These are phyloP conservation scores for Heterobasidion occidentale DNA, from an alignment of 1,284 basidiomycete genomes.

Conservation along the genomic window DNA sequence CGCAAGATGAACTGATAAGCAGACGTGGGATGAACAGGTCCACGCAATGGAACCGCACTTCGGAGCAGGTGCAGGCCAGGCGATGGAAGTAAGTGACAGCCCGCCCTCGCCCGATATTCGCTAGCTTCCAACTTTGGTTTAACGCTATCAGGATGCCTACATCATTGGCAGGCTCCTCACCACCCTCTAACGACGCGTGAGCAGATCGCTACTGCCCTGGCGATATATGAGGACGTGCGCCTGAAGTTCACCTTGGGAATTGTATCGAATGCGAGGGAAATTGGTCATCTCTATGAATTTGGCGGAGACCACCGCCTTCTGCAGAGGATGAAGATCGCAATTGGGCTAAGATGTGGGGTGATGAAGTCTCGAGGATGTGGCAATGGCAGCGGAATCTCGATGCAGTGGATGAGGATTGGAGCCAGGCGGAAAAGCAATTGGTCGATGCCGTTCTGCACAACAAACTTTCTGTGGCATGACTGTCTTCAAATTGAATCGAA, in stretches of 20 bases:
- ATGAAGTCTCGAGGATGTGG: neutral
- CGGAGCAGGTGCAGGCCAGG: conserved; percentile 46
- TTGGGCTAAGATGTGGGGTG: neutral
- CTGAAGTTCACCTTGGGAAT: conserved; percentile 16
- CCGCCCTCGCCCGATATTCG: neutral
- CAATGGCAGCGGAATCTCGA: neutral
- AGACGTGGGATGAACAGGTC: conserved; percentile 24
- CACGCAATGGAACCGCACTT: conserved; percentile 44
- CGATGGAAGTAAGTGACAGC: conserved; percentile 36
- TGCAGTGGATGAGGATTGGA: neutral
- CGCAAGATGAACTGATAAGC: neutral
- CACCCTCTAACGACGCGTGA: conserved; percentile 15
- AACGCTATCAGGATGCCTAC: conserved; percentile 22
- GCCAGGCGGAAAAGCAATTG: neutral
- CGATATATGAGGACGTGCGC: conserved; percentile 23
- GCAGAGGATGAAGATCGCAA: neutral
- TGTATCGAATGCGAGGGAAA: conserved; percentile 7
- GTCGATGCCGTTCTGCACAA: neutral
- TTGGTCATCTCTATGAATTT: conserved; percentile 18
- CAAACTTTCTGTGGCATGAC: too few species aligned
- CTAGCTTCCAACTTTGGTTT: neutral
- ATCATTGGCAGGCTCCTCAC: conserved; percentile 26
- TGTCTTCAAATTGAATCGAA: too few species aligned
- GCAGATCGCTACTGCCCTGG: conserved; percentile 17
- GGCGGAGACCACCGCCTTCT: neutral